Evolutionary conservation across 495 filamentous ascomycete species (phyloP).

Genomic region (Penicillium samsonianum): DNA sequence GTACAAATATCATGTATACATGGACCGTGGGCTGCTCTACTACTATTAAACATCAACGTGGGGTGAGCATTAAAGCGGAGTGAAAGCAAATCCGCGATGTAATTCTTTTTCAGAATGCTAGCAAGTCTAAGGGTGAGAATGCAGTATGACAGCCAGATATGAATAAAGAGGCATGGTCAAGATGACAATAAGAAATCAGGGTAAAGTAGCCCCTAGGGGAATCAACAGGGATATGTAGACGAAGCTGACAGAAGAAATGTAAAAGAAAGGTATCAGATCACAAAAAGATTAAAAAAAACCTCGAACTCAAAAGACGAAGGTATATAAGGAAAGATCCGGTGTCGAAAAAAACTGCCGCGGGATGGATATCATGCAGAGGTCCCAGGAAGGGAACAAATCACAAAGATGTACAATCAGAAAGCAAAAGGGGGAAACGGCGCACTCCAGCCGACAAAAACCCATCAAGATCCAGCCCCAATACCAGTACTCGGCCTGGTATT

Average conservation of each 20-base stretch:
- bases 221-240: slow-evolving; percentile 13
- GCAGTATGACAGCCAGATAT: slow-evolving; percentile 7
- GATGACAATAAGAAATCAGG: slow-evolving; percentile 3
- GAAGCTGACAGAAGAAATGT: slow-evolving; percentile 13
- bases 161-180: slow-evolving; percentile 7
- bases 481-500: slow-evolving; percentile 46
- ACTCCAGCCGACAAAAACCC: slow-evolving; percentile 1
- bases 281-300: slow-evolving; percentile 15
- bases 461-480: slow-evolving; percentile 23
- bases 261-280: slow-evolving; percentile 17
- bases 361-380: slow-evolving; percentile 36
- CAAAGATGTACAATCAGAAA: slow-evolving; percentile 23
- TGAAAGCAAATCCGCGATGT: neutral
- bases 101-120: neutral
- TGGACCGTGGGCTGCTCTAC: neutral
- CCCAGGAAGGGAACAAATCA: slow-evolving; percentile 23
- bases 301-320: neutral
- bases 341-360: slow-evolving; percentile 19
- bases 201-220: slow-evolving; percentile 9
- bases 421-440: slow-evolving; percentile 4
- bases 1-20: neutral
- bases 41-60: neutral
- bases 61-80: neutral
- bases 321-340: neutral
- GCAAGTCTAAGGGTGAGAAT: slow-evolving; percentile 9